phyloP scores from a whole-genome alignment of 2,329 filamentous ascomycete genomes.

The Venturia pyrina region DNA sequence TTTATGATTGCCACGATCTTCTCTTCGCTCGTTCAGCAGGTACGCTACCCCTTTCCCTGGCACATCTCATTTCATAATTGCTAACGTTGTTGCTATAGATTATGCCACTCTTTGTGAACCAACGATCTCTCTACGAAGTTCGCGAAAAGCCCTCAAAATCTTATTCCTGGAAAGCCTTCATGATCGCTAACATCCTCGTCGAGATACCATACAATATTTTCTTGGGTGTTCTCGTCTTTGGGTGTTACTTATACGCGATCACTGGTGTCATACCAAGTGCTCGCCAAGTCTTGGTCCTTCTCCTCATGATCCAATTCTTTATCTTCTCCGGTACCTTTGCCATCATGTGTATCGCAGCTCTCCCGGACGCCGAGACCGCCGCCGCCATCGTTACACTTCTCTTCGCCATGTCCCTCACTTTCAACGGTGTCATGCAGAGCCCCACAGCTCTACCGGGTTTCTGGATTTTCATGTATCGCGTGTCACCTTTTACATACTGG shows the following conservation, averaged over 20 bases:
- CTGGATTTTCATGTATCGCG: conserved; percentile 70
- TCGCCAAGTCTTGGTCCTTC: conserved; percentile 54
- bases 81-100: conserved; percentile 27
- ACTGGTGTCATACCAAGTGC: conserved; percentile 35
- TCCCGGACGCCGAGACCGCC: conserved; percentile 60
- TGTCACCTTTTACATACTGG: conserved; percentile 59
- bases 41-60: neutral
- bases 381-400: conserved; percentile 52
- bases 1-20: conserved; percentile 40
- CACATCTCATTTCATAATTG: neutral
- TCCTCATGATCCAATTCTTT: conserved; percentile 57
- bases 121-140: conserved; percentile 44
- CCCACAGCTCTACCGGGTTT: conserved; percentile 53
- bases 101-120: conserved; percentile 43
- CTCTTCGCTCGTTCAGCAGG: conserved; percentile 32
- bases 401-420: conserved; percentile 49
- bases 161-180: conserved; percentile 60
- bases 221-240: conserved; percentile 52
- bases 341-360: conserved; percentile 61
- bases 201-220: conserved; percentile 60
- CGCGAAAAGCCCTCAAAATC: conserved; percentile 55
- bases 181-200: conserved; percentile 60
- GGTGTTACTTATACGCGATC: conserved; percentile 16
- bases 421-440: conserved; percentile 51
- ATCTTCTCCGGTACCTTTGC: conserved; percentile 64